Evolutionary conservation across 202 grass and related monocot genomes (phyloP).

Genomic region (Zoysia matrella): DNA sequence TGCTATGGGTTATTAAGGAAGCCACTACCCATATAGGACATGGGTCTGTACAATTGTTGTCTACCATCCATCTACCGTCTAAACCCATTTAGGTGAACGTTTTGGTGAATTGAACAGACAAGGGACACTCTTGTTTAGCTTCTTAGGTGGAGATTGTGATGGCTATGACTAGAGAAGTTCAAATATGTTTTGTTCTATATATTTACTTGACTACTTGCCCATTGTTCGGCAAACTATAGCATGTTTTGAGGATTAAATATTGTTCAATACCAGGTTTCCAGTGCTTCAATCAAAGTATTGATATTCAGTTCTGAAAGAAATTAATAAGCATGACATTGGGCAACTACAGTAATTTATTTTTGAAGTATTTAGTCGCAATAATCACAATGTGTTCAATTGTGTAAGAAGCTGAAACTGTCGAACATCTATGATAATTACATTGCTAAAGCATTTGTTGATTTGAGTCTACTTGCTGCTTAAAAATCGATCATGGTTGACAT

Average conservation of each 20-base stretch:
- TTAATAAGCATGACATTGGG: neutral
- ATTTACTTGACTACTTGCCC: neutral
- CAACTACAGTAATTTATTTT: neutral
- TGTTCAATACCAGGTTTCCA: neutral
- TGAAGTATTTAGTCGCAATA: neutral
- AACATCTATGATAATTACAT: neutral
- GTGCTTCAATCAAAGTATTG: neutral
- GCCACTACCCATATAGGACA: neutral
- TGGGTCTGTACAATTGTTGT: neutral
- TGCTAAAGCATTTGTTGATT: slow-evolving; percentile 9
- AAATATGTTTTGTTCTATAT: neutral
- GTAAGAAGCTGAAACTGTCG: neutral
- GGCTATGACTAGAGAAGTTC: neutral
- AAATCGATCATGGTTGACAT: neutral
- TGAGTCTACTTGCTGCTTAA: neutral
- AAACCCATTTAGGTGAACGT: too few relatives aligned
- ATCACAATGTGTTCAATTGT: neutral
- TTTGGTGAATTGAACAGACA: too few relatives aligned
- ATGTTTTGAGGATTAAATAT: slow-evolving; percentile 3
- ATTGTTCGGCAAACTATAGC: neutral
- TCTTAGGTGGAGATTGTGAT: neutral
- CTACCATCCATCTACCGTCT: too few relatives aligned
- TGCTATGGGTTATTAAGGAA: neutral
- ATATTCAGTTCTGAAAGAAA: neutral
- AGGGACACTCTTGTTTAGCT: neutral